Base-by-base conservation (phyloP, 202 grass and related monocot species). In the Saccharum hybrid region DNA sequence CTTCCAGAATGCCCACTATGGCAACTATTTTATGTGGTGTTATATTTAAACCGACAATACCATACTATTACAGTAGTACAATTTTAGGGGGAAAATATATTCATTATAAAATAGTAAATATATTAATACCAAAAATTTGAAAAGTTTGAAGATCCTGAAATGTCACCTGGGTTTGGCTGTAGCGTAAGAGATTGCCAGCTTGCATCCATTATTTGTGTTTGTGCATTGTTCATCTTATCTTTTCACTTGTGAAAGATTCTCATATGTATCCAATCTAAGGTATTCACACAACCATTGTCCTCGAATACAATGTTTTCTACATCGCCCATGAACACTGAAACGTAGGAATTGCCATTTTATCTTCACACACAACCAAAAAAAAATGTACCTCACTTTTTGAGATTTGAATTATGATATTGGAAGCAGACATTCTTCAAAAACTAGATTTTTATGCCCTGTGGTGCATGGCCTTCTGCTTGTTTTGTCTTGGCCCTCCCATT, bases 401-500 rank as follows among this genome's bases (percentile, higher is more conserved):
- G 23, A 77, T 36, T 39, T 69, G 30, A 14, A 52, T 11, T 71
- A 57, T 72, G 21, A 80, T 72, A 66, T 65, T 73, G 30, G 16
- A 69, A 38, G 26, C 12, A 78, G 39, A 21, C 40, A 64, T 65
- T 31, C 42, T 72, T 79, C 34, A 81, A 19, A 49, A 19, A 18
- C 15, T 48, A n/a, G 37, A 5, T 68, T 66, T 80, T 76, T 66
- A 18, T 52, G 46, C 46, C 12, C 56, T 67, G 23, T 56, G 16
- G 81, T 57, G 60, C 72, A 83, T 64, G 49, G 26, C 18, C 12
- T 56, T 13, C 43, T 79, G 28, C 26, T 83, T 72, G 5, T 56
- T 82, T 87, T 22, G 13, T 76, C 40, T 64, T 59, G 23, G 11
- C 43, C 60, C 10, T 30, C 9, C 63, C 45, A 79, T 79, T 54